Base-by-base conservation (phyloP, 2,329 filamentous ascomycete genomes). In the Neocucurbitaria cava region DNA sequence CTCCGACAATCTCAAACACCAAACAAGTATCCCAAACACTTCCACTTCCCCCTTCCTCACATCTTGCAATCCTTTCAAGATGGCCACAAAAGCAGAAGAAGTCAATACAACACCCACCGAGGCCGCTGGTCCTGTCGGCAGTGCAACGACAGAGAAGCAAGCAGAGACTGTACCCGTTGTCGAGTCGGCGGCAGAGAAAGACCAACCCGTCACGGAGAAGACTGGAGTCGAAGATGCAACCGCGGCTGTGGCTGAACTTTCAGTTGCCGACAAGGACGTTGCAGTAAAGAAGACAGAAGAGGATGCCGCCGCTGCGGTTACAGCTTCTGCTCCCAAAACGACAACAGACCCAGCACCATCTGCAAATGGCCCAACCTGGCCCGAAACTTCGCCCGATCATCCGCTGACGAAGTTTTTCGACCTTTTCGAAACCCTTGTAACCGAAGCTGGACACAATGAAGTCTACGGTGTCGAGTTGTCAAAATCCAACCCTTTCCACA, bases 391-490 rank as follows among this genome's bases (percentile, higher is more conserved):
- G 3, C 62, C 70, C 40, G 72, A 77, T 9, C 76, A 76, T 59
- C 76, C 73, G 11, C 78, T 91, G 30, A 74, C 76, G 46, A 79
- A 84, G 57, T 81, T 92, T 59, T 84, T 86, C 57, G 79, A 80
- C 9, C 80, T 81, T 26, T 81, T 93, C 30, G 77, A 83, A 5
- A 75, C 80, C 6, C 84, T 92, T 56, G 76, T 87, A 55, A 77
- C 79, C 44, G 79, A 82, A 54, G 79, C 85, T 46, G 82, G 78
- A 15, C 83, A 96, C 76, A 78, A 79, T 46, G 92, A 97, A 81
- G 90, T 97, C 83, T 98, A 93, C 87, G 93, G 93, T 44, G 87
- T 97, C 49, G 80, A 84, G 28, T 85, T 97, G 40, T 61, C 65
- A 42, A 63, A 66, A 15, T 62, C 69, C 35, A 71, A 72, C 38